Conservation (phyloP, 1,284 basidiomycete genomes). For the Omphalotus olearius region DNA sequence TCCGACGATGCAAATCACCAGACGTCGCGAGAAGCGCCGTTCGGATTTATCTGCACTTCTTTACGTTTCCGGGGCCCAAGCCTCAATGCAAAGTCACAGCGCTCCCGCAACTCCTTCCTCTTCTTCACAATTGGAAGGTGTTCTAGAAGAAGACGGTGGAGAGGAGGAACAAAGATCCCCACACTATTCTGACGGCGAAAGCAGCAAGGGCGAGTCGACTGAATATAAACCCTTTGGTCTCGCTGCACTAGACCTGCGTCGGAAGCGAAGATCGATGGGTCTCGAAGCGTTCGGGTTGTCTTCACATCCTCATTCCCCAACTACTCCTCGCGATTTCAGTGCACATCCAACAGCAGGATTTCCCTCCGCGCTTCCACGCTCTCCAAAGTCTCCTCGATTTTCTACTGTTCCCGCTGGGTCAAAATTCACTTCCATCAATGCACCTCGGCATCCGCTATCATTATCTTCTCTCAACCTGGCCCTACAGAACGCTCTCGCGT, state of each 20-base stretch:
- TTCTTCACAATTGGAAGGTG: constrained; percentile 11
- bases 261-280: constrained; percentile 47
- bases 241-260: constrained; percentile 54
- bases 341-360: neutral
- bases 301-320: constrained; percentile 16
- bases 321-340: neutral
- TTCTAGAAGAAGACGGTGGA: constrained; percentile 28
- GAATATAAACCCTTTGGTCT: constrained; percentile 43
- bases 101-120: constrained; percentile 46
- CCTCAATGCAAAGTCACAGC: constrained; percentile 27
- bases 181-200: constrained; percentile 6
- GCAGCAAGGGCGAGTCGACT: constrained; percentile 14
- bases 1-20: constrained; percentile 36
- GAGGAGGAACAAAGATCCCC: constrained; percentile 13
- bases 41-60: constrained; percentile 50
- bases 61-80: constrained; percentile 25
- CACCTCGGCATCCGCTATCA: constrained; percentile 60
- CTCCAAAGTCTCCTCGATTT: constrained; percentile 22
- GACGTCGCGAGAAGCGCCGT: constrained; percentile 45
- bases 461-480: constrained; percentile 55
- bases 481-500: constrained; percentile 57
- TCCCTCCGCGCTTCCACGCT: neutral
- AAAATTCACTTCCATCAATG: constrained; percentile 56
- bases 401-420: constrained; percentile 40
- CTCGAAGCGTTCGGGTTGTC: constrained; percentile 39